Base-by-base conservation (phyloP, 352 stramenopile species). In the Globisporangium apiculatum region DNA sequence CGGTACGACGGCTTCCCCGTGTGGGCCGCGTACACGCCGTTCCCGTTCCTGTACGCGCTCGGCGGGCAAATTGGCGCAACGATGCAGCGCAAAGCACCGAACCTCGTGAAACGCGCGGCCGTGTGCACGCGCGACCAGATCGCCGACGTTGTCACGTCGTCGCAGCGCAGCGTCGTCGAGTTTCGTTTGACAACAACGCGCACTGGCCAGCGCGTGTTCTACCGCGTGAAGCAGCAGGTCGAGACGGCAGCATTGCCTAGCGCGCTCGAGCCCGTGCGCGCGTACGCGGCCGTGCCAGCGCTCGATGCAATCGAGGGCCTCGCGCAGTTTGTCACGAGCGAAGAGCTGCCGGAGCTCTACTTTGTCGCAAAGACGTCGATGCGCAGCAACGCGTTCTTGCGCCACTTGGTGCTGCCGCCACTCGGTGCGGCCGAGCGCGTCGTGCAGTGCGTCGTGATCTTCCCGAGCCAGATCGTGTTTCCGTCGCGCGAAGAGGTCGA, bases 301-400 rank as follows among this genome's bases (percentile, higher is more conserved):
- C 68, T 93, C 40, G 69, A 82, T 15, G 81, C 78, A 11, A 66
- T 93, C 9, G 83, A 93, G 59, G 76, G 76, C 1, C 62, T 89
- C 2, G 83, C 72, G 10, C 83, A 87, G 56, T 93, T 93, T 60
- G 76, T 93, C 8, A 87, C 80, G 38, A 89, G 79, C 53, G 83
- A 93, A 45, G 83, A 93, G 61, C 68, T 93, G 5, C 81, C 82
- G 37, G 83, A 93, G 61, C 68, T 93, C 42, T 93, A 93, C 59
- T 91, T 91, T 60, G 83, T 93, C 18, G 83, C 83, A 55, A 91
- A 91, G 69, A 91, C 80, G 52, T 76, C 70, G 10, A 91, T 93
- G 77, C 66, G 76, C 10, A 49, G 75, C 8, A 81, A 79, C 48
- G 69, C 89, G 36, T 75, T 91, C 57, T 57, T 91, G 40, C 72